These are phyloP conservation scores for Heracleum sosnowskyi DNA, from an alignment of 129 eudicot genomes.

Conservation along the genomic window DNA sequence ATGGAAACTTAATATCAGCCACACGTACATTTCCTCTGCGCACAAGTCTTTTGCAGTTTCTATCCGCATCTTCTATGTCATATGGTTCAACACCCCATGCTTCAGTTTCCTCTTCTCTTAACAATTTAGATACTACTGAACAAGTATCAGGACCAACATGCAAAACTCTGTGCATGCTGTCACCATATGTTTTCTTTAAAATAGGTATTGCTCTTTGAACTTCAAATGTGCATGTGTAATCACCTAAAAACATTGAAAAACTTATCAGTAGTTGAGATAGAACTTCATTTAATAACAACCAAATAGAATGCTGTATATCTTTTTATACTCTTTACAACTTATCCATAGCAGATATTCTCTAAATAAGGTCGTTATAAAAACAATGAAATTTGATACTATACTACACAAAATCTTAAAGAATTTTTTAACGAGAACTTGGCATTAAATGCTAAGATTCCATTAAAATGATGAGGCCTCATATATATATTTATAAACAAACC, in stretches of 20 bases:
- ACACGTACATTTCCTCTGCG: constrained; percentile 73
- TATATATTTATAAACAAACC: background rate
- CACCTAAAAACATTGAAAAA: constrained; percentile 28
- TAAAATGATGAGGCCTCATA: too few species aligned
- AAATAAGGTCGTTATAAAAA: background rate
- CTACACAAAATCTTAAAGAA: too few species aligned
- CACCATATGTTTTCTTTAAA: constrained; percentile 64
- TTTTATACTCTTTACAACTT: background rate
- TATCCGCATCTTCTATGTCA: constrained; percentile 63
- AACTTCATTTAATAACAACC: background rate
- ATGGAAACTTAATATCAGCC: constrained; percentile 70
- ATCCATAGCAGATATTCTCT: background rate
- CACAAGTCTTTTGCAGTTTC: constrained; percentile 54
- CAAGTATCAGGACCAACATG: constrained; percentile 83
- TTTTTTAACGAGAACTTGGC: too few species aligned
- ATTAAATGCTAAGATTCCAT: background rate
- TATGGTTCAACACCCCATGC: constrained; percentile 88
- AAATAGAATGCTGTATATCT: background rate
- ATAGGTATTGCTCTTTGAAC: constrained; percentile 59
- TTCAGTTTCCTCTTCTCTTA: constrained; percentile 60
- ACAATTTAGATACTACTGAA: constrained; percentile 56
- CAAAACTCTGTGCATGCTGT: constrained; percentile 63
- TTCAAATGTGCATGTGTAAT: constrained; percentile 57
- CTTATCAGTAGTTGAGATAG: background rate
- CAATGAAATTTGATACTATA: background rate